phyloP scores from a whole-genome alignment of 352 stramenopile species.

The Pythium volutum region DNA sequence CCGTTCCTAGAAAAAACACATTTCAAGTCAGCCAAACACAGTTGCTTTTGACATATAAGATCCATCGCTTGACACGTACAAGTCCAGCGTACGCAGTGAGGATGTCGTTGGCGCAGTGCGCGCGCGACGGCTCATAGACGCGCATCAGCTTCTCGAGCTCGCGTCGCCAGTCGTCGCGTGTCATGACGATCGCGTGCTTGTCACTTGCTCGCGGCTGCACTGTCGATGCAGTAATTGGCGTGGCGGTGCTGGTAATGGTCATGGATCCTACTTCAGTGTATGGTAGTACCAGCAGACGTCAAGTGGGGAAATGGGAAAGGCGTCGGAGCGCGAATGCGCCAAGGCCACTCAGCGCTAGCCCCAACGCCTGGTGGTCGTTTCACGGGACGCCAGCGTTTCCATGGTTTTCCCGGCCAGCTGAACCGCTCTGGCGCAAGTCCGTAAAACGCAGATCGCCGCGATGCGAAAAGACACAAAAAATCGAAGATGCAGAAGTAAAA shows the following conservation, averaged over 20 bases:
- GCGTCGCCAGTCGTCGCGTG: slow-evolving; percentile 16
- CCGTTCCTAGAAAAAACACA: slow-evolving; percentile 28
- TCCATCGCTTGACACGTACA: slow-evolving; percentile 15
- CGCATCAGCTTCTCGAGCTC: slow-evolving; percentile 46
- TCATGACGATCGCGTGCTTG: slow-evolving; percentile 5
- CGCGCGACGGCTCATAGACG: slow-evolving; percentile 42
- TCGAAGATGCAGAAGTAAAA: slow-evolving; percentile 7
- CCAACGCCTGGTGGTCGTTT: neutral
- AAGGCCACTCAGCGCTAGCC: neutral
- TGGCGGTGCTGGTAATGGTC: slow-evolving; percentile 7
- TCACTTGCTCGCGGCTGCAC: neutral
- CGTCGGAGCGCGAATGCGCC: neutral
- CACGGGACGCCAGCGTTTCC: slow-evolving; percentile 10
- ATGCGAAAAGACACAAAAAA: slow-evolving; percentile 10
- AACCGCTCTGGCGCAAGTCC: slow-evolving; percentile 6
- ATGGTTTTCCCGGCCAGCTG: slow-evolving; percentile 16
- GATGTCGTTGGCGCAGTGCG: slow-evolving; percentile 34
- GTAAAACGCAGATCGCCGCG: neutral
- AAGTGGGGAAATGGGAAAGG: neutral
- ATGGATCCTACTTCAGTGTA: slow-evolving; percentile 4
- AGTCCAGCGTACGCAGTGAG: slow-evolving; percentile 51
- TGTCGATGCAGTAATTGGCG: neutral
- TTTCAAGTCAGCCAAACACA: no score
- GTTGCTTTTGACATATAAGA: neutral
- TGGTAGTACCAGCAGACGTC: neutral